Conservation (phyloP, 768 basidiomycete genomes). For the Kwoniella newhampshirensis region DNA sequence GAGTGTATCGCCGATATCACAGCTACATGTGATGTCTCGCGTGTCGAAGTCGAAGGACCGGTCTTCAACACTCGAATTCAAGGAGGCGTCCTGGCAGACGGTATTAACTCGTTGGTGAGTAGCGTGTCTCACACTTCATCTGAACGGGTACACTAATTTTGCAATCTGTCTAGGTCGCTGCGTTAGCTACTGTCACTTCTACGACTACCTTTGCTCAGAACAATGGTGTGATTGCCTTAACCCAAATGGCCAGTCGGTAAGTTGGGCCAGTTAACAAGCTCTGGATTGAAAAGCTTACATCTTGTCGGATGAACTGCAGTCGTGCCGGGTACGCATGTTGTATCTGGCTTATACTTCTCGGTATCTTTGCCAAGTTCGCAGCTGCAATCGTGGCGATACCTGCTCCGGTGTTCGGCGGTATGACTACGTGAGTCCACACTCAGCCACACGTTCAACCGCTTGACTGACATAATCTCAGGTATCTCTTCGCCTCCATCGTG, state of each 20-base stretch:
- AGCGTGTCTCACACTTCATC: neutral
- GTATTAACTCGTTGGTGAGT: constrained; percentile 54
- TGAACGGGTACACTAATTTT: neutral
- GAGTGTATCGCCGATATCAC: constrained; percentile 77
- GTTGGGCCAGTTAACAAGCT: neutral
- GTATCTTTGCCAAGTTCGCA: constrained; percentile 71
- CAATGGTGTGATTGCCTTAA: constrained; percentile 65
- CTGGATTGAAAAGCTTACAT: neutral
- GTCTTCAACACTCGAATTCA: constrained; percentile 80
- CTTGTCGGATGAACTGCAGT: constrained; percentile 1
- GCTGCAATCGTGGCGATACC: constrained; percentile 84
- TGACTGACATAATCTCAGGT: constrained; percentile 44
- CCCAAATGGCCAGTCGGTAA: constrained; percentile 64
- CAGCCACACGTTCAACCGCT: neutral
- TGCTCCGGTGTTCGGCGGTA: constrained; percentile 75
- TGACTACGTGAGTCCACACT: constrained; percentile 61
- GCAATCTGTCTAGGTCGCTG: neutral
- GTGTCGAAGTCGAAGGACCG: constrained; percentile 67
- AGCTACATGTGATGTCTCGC: constrained; percentile 77
- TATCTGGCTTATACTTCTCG: neutral
- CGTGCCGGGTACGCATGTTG: constrained; percentile 5
- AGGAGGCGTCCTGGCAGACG: constrained; percentile 76
- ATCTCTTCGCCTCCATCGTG: constrained; percentile 75
- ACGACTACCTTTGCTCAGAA: constrained; percentile 65
- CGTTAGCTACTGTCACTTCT: neutral